Evolutionary conservation across 805 yeast species (phyloP), one percentile per base, ranked within the genome.

Genomic region (Wickerhamiella shivajii): DNA sequence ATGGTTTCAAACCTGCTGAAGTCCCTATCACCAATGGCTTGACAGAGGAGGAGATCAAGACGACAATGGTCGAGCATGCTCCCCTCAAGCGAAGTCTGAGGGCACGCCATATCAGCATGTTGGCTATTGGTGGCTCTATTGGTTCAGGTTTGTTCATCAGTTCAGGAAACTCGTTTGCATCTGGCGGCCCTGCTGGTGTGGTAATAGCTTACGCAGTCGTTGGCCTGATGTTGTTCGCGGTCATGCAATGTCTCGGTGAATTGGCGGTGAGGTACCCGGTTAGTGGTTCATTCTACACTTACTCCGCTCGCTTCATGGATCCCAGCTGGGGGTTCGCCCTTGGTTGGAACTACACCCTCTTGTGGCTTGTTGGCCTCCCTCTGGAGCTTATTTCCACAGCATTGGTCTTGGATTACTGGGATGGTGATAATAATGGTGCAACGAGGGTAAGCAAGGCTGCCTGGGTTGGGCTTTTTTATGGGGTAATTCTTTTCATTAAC

Each of bases 61-160:
- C 59, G 22, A 44, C 52, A 18, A 54, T 56, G 21, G 45, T 67
- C 3, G 72, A 77, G 17, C 59, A 61, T 38, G 59, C 79, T 4
- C 84, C 79, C 2, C 58, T 77, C 39, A 58, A 67, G 21, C 52
- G 71, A 38, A 30, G 39, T n/a, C 49, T 56, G 28, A 56, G 55
- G 39, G 48, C 47, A n/a, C 49, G 62, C 11, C 61, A 56, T 40
- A 35, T 56, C 32, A 56, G 52, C 34, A 36, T 36, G 39, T 14
- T 36, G 47, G 83, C 92, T 24, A 63, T 81, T 36, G 90, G 90
- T 38, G 84, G 90, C 35, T 76, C 87, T 33, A 75, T 80, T 39
- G 94, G 93, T 49, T 75, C 90, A 19, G 78, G 78, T 44, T 54
- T 73, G 20, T 72, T 69, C 47, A 57, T 72, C 22, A 68, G 72